Conservation (phyloP, 768 basidiomycete species). For the Mycena belliarum region DNA sequence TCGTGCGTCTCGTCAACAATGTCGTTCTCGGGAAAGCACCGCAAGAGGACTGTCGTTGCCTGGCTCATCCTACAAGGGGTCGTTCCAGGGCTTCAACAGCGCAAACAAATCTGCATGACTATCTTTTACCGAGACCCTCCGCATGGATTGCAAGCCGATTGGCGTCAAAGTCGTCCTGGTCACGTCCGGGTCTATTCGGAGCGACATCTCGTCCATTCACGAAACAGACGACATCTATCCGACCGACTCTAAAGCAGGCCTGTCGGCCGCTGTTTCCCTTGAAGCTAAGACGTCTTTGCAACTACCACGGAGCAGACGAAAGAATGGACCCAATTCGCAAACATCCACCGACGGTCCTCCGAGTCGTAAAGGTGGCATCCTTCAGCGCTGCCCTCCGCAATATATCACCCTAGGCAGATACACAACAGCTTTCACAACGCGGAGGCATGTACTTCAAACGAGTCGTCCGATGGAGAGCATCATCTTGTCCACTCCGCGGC, state of each 20-base stretch:
- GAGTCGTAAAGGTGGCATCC: slow-evolving; percentile 3
- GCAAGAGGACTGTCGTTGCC: slow-evolving; percentile 31
- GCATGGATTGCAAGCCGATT: slow-evolving; percentile 32
- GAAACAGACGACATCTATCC: no score
- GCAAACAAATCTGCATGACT: slow-evolving; percentile 34
- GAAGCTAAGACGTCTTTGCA: neutral
- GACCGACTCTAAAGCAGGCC: no score
- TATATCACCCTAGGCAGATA: slow-evolving; percentile 11
- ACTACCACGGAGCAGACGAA: slow-evolving; percentile 15
- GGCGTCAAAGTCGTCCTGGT: slow-evolving; percentile 33
- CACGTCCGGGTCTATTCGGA: slow-evolving; percentile 27
- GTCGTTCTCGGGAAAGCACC: slow-evolving; percentile 29
- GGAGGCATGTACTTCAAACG: slow-evolving; percentile 5
- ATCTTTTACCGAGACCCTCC: slow-evolving; percentile 28
- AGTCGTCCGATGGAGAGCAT: neutral
- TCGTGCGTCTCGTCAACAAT: slow-evolving; percentile 29
- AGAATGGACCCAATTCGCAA: slow-evolving; percentile 14
- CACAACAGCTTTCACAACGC: neutral
- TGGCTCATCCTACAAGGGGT: slow-evolving; percentile 32
- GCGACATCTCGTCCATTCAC: slow-evolving; percentile 19
- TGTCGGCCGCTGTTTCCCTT: no score
- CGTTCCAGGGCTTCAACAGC: slow-evolving; percentile 32
- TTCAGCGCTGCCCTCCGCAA: slow-evolving; percentile 1
- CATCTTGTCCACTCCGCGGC: neutral
- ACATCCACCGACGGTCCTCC: no score